Evolutionary conservation across 1,284 basidiomycete genomes (phyloP).

Genomic region (Microbotryum scabiosae): DNA sequence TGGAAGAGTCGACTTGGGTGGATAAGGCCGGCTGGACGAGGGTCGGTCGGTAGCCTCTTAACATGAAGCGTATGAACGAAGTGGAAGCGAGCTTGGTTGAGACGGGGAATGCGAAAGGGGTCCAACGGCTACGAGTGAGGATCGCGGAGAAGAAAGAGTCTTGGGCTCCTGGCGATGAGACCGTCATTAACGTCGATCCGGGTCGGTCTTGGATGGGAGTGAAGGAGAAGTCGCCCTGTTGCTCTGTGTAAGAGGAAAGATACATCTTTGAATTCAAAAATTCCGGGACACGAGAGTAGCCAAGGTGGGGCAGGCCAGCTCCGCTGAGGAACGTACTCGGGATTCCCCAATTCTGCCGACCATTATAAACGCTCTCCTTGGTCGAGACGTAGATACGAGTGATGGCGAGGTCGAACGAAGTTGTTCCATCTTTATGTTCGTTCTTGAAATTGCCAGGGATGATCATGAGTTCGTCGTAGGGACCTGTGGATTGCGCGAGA

Average conservation of each 20-base stretch:
- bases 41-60: neutral
- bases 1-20: neutral
- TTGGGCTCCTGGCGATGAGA: neutral
- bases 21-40: neutral
- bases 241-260: neutral
- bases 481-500: neutral
- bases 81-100: neutral
- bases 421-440: constrained; percentile 1
- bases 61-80: neutral
- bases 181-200: neutral
- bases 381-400: constrained; percentile 22
- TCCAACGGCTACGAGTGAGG: neutral
- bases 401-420: neutral
- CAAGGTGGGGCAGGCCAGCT: no score
- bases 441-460: constrained; percentile 11
- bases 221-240: constrained; percentile 17
- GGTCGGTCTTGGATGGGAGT: neutral
- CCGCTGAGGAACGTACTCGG: constrained; percentile 1
- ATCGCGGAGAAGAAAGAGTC: constrained; percentile 14
- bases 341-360: constrained; percentile 17
- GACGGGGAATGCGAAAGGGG: neutral
- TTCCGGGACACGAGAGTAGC: no score
- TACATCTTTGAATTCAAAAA: no score
- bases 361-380: constrained; percentile 13
- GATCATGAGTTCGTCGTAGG: constrained; percentile 21